A percentile compares a stretch with the other conserved stretches of the same genome.
Conservation (phyloP, 371 early-diverging fungal species). For the Haplosporangium sp. region DNA sequence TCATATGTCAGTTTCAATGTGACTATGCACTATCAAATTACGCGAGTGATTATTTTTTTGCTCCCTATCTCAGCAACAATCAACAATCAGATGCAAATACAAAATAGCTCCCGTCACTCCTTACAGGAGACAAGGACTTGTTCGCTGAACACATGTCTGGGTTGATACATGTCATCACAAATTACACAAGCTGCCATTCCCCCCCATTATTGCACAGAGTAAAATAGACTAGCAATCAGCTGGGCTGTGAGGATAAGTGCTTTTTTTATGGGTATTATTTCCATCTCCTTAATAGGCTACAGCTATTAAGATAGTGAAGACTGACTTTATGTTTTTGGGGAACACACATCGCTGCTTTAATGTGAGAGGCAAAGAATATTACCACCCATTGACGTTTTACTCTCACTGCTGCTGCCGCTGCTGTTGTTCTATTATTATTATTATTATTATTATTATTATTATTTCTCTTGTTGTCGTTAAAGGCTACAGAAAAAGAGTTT, state of each 20-base stretch:
- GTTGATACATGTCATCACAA: not conserved
- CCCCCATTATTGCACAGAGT: not conserved
- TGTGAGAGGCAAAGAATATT: too few species aligned
- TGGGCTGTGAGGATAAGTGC: too few species aligned
- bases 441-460: not conserved
- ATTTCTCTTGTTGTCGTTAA: not conserved
- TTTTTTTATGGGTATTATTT: too few species aligned
- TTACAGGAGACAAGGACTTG: not conserved
- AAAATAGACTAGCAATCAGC: not conserved
- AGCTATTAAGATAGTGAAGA: too few species aligned
- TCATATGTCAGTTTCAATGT: constrained; percentile 1
- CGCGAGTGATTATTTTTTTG: not conserved
- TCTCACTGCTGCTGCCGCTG: too few species aligned
- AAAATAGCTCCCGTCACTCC: not conserved
- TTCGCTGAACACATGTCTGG: constrained; percentile 15
- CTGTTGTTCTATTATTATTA: too few species aligned
- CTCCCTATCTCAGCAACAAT: constrained; percentile 5
- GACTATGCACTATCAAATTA: not conserved
- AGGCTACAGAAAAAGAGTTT: too few species aligned
- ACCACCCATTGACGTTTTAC: too few species aligned
- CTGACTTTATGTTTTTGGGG: too few species aligned
- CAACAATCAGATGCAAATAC: constrained; percentile 12
- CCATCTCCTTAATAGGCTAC: too few species aligned
- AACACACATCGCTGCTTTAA: too few species aligned
- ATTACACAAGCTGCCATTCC: not conserved